A percentile compares a stretch with the other conserved stretches of the same genome.
Evolutionary conservation across 495 filamentous ascomycete genomes (phyloP).

Genomic region (Durotheca rogersii): DNA sequence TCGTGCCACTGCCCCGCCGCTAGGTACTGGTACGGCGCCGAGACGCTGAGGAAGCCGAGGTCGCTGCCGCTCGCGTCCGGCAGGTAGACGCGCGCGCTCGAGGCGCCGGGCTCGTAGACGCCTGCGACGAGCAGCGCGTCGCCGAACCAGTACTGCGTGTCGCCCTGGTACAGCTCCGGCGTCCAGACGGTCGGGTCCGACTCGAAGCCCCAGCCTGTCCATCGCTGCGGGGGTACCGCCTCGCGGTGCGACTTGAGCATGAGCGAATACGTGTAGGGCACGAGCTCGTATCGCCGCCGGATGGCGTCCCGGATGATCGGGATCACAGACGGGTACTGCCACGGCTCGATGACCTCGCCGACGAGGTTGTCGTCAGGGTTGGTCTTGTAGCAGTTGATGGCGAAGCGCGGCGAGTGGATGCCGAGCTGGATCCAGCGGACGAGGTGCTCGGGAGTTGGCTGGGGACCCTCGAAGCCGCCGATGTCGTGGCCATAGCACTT

Average conservation of each 20-base stretch:
- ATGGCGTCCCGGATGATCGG: conserved; percentile 61
- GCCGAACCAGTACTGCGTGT: conserved; percentile 71
- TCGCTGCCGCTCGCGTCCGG: conserved; percentile 50
- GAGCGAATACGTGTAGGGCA: conserved; percentile 67
- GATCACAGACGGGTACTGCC: conserved; percentile 67
- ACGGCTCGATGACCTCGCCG: conserved; percentile 71
- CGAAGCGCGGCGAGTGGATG: conserved; percentile 65
- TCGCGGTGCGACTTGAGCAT: conserved; percentile 58
- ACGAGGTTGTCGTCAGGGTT: conserved; percentile 57
- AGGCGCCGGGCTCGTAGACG: conserved; percentile 60
- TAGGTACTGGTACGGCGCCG: conserved; percentile 59
- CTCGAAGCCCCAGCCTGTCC: conserved; percentile 70
- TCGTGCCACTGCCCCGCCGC: conserved; percentile 61
- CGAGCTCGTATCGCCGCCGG: conserved; percentile 65
- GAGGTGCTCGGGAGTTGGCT: conserved; percentile 66
- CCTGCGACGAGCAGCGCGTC: conserved; percentile 65
- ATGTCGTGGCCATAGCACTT: conserved; percentile 71
- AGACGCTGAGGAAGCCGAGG: conserved; percentile 62
- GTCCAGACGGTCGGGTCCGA: conserved; percentile 63
- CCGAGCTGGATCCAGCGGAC: conserved; percentile 71
- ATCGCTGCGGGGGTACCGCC: conserved; percentile 63
- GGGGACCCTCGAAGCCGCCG: conserved; percentile 70
- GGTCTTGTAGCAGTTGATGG: conserved; percentile 77
- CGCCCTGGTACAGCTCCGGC: conserved; percentile 52
- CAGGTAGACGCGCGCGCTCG: conserved; percentile 58